Evolutionary conservation across 164 flowering plant species (phyloP), one percentile per base, ranked within the genome.

Genomic region (Echeveria elegans): DNA sequence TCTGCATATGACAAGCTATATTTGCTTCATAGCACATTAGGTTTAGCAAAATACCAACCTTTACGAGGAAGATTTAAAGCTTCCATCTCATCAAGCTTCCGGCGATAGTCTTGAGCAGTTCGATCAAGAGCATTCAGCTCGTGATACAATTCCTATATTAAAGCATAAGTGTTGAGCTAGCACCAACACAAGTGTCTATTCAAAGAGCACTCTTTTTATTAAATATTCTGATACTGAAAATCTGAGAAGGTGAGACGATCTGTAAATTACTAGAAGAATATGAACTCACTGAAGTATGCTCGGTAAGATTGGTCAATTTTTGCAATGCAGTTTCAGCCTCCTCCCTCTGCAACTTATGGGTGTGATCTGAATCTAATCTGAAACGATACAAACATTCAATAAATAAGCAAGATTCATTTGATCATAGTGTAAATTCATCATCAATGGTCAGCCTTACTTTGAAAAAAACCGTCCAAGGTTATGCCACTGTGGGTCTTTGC

Each of bases 401-500:
- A 34, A 1, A 32, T 37, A n/a, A 36, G 47, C 16, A 26, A 2
- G 15, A 34, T 19, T 36, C 45, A 32, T 34, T n/a, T 2, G 29
- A 34, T 12, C 16, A 15, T 29, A 6, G 26, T 29, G 8, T 63
- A 36, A 63, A 24, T 63, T 34, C 45, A 34, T 41, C 24, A 63
- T 32, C 19, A 36, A 47, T 6, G 11, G 60, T 31, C 2, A 1
- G 38, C 29, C 47, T 79, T 85, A 92, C 98, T 86, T 89, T 58
- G 85, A 90, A 80, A 92, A 88, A 70, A 85, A 92, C 19, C 96
- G 96, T 45, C 85, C 91, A 77, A 92, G 80, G 74, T 86, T 79
- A 76, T 89, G 98, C 92, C 94, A 92, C 68, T 92, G 95, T 70
- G 96, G 88, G 82, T 92, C 94, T 82, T 84, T 92, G 73, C 88